Base-by-base conservation (phyloP, 2,329 filamentous ascomycete genomes). In the Fusarium sp. region DNA sequence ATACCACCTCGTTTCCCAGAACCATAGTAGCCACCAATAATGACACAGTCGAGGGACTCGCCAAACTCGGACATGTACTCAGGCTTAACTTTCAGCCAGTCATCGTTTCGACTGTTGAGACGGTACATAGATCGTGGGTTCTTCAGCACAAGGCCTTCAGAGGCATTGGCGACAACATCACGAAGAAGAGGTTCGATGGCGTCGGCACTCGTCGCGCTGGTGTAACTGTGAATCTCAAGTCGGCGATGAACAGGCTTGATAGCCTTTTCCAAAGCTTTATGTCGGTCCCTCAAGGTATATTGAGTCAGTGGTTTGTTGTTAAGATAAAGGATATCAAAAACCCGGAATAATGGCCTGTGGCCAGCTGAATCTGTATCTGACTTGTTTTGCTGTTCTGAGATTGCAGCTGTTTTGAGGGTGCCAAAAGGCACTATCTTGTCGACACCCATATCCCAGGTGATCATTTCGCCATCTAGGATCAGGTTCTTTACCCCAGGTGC, bases 11-110 rank as follows among this genome's bases (percentile, higher is more conserved):
- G 89, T 60, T 88, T 90, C 0, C 96, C 96, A 33, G 92, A 93
- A 17, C 96, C 96, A 78, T 93, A 99, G 81, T 97, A 98, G 12
- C 94, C 96, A 59, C 95, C 96, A 57, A 99, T 89, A 18, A 99
- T 86, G 17, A 98, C 84, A 72, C 94, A 94, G 78, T 99, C 96
- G 6, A 99, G 88, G 1, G 92, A 93, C 81, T 98, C 95, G 67
- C 96, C 96, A 79, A 96, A 97, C 69, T 97, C 95, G 4, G 91
- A 91, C 95, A 98, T 98, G 80, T 99, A 99, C 71, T 99, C 96
- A 2, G 96, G 96, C 77, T 99, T 99, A 12, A 99, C 95, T 79
- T 99, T 99, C 82, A 98, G 92, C 96, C 96, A 99, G 80, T 97
- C 93, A 75, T 97, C 93, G 76, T 97, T 96, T 50, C 96, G 92